Conservation (phyloP, 1,284 basidiomycete genomes). For the Afroboletus lepidellus region DNA sequence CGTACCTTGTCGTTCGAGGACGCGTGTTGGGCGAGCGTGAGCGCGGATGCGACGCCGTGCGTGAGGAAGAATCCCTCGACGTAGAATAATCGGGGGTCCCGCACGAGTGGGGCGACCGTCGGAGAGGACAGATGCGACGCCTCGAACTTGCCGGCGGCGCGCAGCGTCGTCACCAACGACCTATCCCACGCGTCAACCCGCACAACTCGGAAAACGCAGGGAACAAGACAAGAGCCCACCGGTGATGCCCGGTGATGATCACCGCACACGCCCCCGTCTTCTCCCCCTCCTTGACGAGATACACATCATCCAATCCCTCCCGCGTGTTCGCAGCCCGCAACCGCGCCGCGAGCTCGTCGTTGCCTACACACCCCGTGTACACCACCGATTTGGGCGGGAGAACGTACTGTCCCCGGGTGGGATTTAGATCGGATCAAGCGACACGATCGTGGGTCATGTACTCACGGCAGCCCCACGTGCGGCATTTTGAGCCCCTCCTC, state of each 20-base stretch:
- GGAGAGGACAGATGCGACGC: conserved; percentile 78
- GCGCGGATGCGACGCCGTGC: conserved; percentile 78
- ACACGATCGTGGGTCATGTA: conserved; percentile 23
- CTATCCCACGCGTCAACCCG: conserved; percentile 39
- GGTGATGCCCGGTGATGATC: conserved; percentile 72
- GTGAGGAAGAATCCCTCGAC: conserved; percentile 98
- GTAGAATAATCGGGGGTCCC: conserved; percentile 87
- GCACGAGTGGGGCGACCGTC: conserved; percentile 74
- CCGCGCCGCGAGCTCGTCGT: conserved; percentile 88
- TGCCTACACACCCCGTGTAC: conserved; percentile 93
- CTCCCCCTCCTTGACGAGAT: conserved; percentile 83
- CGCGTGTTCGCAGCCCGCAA: conserved; percentile 89
- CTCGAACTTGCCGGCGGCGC: conserved; percentile 88
- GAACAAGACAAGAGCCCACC: background rate
- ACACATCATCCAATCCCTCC: conserved; percentile 88
- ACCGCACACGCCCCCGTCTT: conserved; percentile 98
- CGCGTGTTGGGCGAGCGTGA: conserved; percentile 83
- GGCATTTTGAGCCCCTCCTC: conserved; percentile 95
- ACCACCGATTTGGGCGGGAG: conserved; percentile 90
- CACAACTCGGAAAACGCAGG: background rate
- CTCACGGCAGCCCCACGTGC: conserved; percentile 93
- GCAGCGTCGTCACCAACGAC: conserved; percentile 89
- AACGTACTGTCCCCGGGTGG: conserved; percentile 61
- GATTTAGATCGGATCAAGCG: conserved; percentile 1
- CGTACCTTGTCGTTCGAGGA: conserved; percentile 73